Conservation (phyloP, 169 alveolate genomes). For the Prorocentrum cordatum region DNA sequence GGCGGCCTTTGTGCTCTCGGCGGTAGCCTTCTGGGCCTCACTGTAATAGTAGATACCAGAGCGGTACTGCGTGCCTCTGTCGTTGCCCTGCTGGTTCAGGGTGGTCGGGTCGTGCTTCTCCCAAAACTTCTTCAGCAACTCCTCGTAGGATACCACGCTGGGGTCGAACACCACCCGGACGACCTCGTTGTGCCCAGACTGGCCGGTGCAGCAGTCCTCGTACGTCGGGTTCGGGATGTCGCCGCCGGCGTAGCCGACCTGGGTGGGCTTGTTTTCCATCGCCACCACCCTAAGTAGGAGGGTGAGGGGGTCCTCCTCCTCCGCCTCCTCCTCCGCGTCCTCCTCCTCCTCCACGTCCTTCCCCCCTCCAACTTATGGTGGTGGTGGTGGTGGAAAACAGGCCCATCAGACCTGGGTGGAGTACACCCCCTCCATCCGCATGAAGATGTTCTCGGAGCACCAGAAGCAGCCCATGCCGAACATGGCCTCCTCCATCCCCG, state of each 20-base stretch:
- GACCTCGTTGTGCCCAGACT: slow-evolving; percentile 51
- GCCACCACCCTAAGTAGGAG: not conserved
- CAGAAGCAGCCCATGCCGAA: slow-evolving; percentile 71
- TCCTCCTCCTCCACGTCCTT: not conserved
- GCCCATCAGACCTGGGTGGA: slow-evolving; percentile 41
- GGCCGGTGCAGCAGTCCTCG: slow-evolving; percentile 32
- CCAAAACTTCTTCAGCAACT: slow-evolving; percentile 52
- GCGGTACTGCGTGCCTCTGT: slow-evolving; percentile 67
- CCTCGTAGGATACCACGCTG: slow-evolving; percentile 9
- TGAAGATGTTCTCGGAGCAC: slow-evolving; percentile 65
- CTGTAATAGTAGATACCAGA: not conserved
- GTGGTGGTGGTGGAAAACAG: no score
- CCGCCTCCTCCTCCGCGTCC: not conserved
- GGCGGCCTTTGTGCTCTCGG: not conserved
- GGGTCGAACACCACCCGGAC: slow-evolving; percentile 51
- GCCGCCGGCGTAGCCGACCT: slow-evolving; percentile 68
- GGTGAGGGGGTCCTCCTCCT: not conserved
- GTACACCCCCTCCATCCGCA: slow-evolving; percentile 59
- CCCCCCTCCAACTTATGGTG: not conserved
- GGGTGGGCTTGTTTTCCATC: not conserved
- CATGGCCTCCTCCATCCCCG: slow-evolving; percentile 66
- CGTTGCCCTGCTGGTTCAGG: slow-evolving; percentile 55
- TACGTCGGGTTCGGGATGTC: not conserved
- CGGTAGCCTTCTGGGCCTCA: not conserved
- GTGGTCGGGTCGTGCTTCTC: slow-evolving; percentile 20